A percentile compares a stretch with the other conserved stretches of the same genome.
These are phyloP conservation scores for Botryobasidium botryosum DNA, from an alignment of 768 basidiomycete species.

Conservation along the genomic window DNA sequence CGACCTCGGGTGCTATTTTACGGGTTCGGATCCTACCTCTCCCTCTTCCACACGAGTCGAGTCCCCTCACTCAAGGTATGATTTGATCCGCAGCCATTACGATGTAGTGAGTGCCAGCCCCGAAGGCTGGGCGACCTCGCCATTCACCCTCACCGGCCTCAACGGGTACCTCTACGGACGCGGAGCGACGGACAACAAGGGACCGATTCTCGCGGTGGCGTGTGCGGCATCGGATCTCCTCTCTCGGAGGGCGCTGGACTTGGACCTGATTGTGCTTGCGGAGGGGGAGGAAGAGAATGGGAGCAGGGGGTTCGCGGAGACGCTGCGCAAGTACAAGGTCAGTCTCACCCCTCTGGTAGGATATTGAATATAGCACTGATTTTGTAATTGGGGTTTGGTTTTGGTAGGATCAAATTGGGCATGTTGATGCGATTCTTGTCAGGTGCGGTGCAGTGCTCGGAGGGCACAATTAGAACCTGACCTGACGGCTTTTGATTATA, in stretches of 20 bases:
- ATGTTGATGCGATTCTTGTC: constrained; percentile 77
- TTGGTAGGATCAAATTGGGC: constrained; percentile 62
- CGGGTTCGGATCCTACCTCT: constrained; percentile 36
- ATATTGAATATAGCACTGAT: background rate
- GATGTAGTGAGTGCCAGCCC: constrained; percentile 79
- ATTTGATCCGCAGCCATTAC: constrained; percentile 49
- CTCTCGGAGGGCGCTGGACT: constrained; percentile 48
- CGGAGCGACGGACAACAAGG: constrained; percentile 90
- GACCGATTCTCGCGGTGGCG: constrained; percentile 81
- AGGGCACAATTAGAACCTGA: constrained; percentile 97
- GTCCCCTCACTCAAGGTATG: background rate
- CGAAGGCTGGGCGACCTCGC: constrained; percentile 66
- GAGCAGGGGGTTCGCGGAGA: constrained; percentile 67
- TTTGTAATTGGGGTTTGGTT: background rate
- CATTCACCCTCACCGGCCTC: constrained; percentile 62
- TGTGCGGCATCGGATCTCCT: constrained; percentile 77
- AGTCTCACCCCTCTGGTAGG: constrained; percentile 5
- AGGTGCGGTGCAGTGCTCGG: constrained; percentile 38
- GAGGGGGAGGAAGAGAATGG: constrained; percentile 98
- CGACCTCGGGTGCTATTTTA: constrained; percentile 80
- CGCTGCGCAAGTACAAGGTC: constrained; percentile 62
- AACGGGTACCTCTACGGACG: constrained; percentile 87
- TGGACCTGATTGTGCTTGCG: constrained; percentile 79
- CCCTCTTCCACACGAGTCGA: background rate
- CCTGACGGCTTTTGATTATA: constrained; percentile 72